These are phyloP conservation scores for Diversispora epigaea DNA, from an alignment of 192 early-diverging fungal species.

Conservation along the genomic window DNA sequence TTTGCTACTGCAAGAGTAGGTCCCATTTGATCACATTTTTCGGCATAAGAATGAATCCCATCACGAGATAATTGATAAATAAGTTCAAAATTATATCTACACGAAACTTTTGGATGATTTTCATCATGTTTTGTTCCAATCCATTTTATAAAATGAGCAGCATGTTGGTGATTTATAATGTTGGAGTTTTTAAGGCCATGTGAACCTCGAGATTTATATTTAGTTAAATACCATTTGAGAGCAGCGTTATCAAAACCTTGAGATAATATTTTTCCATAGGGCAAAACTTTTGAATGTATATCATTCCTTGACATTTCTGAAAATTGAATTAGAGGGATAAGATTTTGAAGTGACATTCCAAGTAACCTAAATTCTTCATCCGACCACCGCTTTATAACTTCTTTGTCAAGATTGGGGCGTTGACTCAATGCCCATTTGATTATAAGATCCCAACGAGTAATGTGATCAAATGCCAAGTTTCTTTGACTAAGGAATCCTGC, in stretches of 20 bases:
- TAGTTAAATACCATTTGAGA: slow-evolving; percentile 21
- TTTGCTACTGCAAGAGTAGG: slow-evolving; percentile 2
- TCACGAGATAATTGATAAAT: not conserved
- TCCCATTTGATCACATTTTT: slow-evolving; percentile 15
- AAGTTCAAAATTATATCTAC: slow-evolving; percentile 12
- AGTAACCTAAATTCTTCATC: slow-evolving; percentile 4
- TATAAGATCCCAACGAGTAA: not conserved
- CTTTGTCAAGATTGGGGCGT: not conserved
- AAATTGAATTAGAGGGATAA: slow-evolving; percentile 14
- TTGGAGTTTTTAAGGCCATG: slow-evolving; percentile 16
- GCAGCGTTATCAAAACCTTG: slow-evolving; percentile 17
- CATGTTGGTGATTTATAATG: slow-evolving; percentile 16
- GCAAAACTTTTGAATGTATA: slow-evolving; percentile 14
- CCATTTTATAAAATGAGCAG: slow-evolving; percentile 14
- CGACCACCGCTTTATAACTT: not conserved
- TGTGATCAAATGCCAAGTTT: not conserved
- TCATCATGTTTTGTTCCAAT: not conserved
- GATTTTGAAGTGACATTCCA: not conserved
- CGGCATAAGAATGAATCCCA: not conserved
- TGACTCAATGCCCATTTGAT: slow-evolving; percentile 13
- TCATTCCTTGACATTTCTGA: slow-evolving; percentile 18
- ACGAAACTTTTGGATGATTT: not conserved
- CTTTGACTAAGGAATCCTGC: not conserved
- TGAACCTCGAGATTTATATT: not conserved
- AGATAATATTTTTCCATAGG: slow-evolving; percentile 17